These are phyloP conservation scores for Corymbia citriodora DNA, from an alignment of 441 rosid genomes.

Conservation along the genomic window DNA sequence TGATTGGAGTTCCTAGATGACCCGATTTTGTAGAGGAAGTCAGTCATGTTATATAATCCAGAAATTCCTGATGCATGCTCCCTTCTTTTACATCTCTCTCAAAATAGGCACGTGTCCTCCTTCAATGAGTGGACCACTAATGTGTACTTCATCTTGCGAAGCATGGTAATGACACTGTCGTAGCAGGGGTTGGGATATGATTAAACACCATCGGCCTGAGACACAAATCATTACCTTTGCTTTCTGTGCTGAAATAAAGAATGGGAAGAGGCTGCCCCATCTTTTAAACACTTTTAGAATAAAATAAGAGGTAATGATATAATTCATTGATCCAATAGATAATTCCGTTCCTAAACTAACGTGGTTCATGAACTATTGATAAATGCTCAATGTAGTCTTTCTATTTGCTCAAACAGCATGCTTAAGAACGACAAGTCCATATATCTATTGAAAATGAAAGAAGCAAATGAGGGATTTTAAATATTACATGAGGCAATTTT, in stretches of 20 bases:
- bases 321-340: accelerated
- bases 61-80: not conserved
- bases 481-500: not conserved
- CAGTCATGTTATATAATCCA: not conserved
- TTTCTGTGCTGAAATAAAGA: not conserved
- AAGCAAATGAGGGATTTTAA: not conserved
- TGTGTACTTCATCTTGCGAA: not conserved
- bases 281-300: too few species aligned
- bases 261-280: not conserved
- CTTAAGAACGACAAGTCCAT: not conserved
- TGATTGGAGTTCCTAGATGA: not conserved
- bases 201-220: not conserved
- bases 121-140: not conserved
- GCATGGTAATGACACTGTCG: not conserved
- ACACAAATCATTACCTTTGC: not conserved
- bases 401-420: not conserved
- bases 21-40: not conserved
- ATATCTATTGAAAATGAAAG: not conserved
- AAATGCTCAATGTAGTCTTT: accelerated
- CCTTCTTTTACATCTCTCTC: not conserved
- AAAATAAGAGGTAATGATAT: not conserved
- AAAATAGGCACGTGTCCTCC: not conserved
- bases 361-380: accelerated
- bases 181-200: not conserved
- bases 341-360: not conserved